Percentiles rank a stretch among this genome's conserved stretches.
phyloP scores from a whole-genome alignment of 495 filamentous ascomycete species.

The Penicillium goetzii region DNA sequence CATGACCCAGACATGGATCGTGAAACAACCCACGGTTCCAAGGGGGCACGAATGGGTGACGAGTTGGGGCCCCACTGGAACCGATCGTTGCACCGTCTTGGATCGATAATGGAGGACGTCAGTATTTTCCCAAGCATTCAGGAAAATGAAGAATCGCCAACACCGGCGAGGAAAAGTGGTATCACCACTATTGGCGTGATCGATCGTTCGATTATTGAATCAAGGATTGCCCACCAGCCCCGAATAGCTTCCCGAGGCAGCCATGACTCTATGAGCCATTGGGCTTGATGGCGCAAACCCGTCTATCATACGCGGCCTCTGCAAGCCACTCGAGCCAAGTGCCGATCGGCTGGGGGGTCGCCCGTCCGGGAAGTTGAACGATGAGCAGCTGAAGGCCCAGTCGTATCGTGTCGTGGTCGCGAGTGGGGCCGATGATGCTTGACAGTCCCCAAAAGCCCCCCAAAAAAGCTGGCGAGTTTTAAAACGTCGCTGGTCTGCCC shows the following conservation, averaged over 20 bases:
- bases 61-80: conserved; percentile 18
- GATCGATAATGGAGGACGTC: background rate
- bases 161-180: background rate
- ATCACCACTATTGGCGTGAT: background rate
- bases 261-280: conserved; percentile 8
- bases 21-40: conserved; percentile 21
- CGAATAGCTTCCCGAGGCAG: background rate
- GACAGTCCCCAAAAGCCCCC: background rate
- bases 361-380: background rate
- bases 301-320: conserved; percentile 3
- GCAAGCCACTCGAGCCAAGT: conserved; percentile 4
- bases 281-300: background rate
- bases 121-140: background rate
- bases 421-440: conserved; percentile 4
- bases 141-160: background rate
- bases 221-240: background rate
- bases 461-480: background rate
- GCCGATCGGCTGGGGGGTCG: conserved; percentile 11
- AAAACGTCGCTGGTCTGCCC: conserved; percentile 1
- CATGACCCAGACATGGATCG: conserved; percentile 9
- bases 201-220: background rate
- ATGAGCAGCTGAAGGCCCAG: background rate
- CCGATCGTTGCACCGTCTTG: background rate
- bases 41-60: conserved; percentile 21
- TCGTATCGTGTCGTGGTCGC: background rate